Base-by-base conservation (phyloP, 441 rosid species). In the Euphorbia corollata region DNA sequence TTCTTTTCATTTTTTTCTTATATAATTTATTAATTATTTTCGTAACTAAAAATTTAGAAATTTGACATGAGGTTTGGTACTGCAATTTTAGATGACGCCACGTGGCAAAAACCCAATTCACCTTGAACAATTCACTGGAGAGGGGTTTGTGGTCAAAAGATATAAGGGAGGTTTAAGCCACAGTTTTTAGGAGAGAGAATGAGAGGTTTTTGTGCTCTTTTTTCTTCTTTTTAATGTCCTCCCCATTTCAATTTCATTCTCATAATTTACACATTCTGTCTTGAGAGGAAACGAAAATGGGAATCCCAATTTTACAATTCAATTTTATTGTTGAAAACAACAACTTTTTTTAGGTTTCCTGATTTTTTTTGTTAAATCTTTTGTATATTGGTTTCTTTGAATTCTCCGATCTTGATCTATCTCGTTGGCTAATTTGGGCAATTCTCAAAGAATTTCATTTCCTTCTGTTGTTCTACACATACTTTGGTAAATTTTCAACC, bases 141-240 rank as follows among this genome's bases (percentile, higher is more conserved):
- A 50, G 71, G 51, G 77, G 78, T 59, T 59, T 76, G 67, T 30
- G 74, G 73, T 66, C 43, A 61, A 38, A 68, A 47, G 32, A 59
- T 57, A 23, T 56, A 71, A 12, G 72, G 62, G 82, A 80, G 96
- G 90, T 83, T 90, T 86, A 77, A 81, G 88, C 73, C 68, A 22
- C 82, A 71, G 65, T 67, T 74, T 66, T 34, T 69, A 60, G 59
- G 59, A 65, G 27, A 68, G 61, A 68, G 53, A 32, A 43, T 34
- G 30, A 20, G 80, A 75, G 89, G 77, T 64, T 81, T 81, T 73
- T 71, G 69, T 80, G 70, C 65, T 2, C 38, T 61, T 12, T 11
- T 27, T 15, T 59, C 20, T 72, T 65, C 58, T 57, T 70, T 70
- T 75, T 68, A 50, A 41, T 67, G 41, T 57, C 62, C 41, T 65